A percentile compares a stretch with the other conserved stretches of the same genome.
These are phyloP conservation scores for Liquidambar formosana DNA, from an alignment of 164 flowering plant species.

Conservation along the genomic window DNA sequence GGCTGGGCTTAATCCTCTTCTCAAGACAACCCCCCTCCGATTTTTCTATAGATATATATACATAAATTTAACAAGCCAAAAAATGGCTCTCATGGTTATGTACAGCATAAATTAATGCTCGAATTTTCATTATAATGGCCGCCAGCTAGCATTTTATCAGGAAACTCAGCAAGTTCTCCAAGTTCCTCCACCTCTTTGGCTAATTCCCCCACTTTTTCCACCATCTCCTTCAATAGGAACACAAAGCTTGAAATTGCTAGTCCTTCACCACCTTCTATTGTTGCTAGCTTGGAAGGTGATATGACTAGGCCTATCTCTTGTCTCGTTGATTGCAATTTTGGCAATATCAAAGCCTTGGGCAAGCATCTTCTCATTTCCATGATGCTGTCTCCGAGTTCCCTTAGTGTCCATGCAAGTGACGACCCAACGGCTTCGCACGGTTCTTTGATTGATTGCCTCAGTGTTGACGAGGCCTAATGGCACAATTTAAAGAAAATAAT, in stretches of 20 bases:
- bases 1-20: too few species aligned
- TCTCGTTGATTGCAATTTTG: slow-evolving; percentile 41
- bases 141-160: slow-evolving; percentile 5
- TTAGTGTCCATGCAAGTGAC: slow-evolving; percentile 36
- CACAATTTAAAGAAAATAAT: background rate
- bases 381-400: slow-evolving; percentile 60
- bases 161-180: slow-evolving; percentile 51
- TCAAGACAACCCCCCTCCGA: background rate
- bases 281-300: slow-evolving; percentile 13
- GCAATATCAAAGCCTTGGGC: slow-evolving; percentile 11
- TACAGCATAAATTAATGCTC: background rate
- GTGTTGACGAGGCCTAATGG: slow-evolving; percentile 27
- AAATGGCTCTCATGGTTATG: slow-evolving; percentile 9
- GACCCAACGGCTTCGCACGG: slow-evolving; percentile 44
- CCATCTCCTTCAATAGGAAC: slow-evolving; percentile 47
- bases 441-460: slow-evolving; percentile 40
- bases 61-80: background rate
- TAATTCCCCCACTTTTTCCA: slow-evolving; percentile 47
- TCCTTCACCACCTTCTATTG: slow-evolving; percentile 24
- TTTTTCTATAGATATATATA: background rate
- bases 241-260: slow-evolving; percentile 42
- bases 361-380: slow-evolving; percentile 39
- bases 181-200: slow-evolving; percentile 63
- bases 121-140: too few species aligned
- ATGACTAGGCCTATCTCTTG: slow-evolving; percentile 28